Conservation (phyloP, 75 land plant genomes). For the Adiantum capillusveneris region DNA sequence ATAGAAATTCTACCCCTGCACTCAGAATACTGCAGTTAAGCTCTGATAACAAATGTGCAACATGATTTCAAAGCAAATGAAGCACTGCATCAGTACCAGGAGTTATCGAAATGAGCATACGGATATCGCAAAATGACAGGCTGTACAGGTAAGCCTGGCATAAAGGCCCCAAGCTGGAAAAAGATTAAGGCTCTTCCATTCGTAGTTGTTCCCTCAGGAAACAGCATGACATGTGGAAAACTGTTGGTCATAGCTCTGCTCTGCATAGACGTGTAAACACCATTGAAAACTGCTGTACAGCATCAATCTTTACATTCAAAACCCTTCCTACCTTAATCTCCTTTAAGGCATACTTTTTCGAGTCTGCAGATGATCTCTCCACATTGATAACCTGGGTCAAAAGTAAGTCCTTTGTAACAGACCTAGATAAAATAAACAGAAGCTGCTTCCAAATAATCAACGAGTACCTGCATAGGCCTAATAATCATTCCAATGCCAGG, state of each 20-base stretch:
- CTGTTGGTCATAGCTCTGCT: slow-evolving; percentile 58
- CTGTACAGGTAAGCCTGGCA: slow-evolving; percentile 77
- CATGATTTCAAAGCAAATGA: too few species aligned
- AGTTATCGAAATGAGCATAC: slow-evolving; percentile 82
- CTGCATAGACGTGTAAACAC: slow-evolving; percentile 21
- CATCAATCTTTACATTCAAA: not conserved
- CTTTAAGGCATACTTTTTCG: slow-evolving; percentile 69
- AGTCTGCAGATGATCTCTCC: slow-evolving; percentile 69
- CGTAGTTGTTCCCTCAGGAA: slow-evolving; percentile 96
- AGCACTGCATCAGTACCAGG: too few species aligned
- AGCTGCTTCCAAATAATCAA: not conserved
- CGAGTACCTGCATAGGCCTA: slow-evolving; percentile 86
- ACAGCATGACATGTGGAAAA: slow-evolving; percentile 74
- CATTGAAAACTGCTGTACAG: not conserved
- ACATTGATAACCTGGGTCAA: slow-evolving; percentile 58
- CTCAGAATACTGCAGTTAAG: too few species aligned
- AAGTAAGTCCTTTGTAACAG: not conserved
- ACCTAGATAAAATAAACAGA: not conserved
- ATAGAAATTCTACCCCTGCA: slow-evolving; percentile 79
- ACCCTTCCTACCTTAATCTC: slow-evolving; percentile 80
- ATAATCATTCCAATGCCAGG: slow-evolving; percentile 90
- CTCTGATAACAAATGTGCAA: too few species aligned
- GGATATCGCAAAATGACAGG: slow-evolving; percentile 91
- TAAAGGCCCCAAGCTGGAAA: slow-evolving; percentile 88
- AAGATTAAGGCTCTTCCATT: slow-evolving; percentile 78